These are phyloP conservation scores for Mycocentrospora acerina DNA, from an alignment of 2,329 filamentous ascomycete genomes.

Conservation along the genomic window DNA sequence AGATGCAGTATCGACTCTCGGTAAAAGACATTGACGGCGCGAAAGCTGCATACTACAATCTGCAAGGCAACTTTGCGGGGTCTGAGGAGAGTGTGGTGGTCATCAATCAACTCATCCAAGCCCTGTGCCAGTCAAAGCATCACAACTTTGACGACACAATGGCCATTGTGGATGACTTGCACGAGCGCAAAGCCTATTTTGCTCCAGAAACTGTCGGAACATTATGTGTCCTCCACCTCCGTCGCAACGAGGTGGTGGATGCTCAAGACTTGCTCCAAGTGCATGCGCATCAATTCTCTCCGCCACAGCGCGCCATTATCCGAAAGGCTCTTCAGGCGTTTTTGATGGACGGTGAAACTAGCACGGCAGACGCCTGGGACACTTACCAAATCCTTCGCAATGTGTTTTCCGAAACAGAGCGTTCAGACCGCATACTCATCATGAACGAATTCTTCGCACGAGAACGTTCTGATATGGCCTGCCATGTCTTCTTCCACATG, in stretches of 20 bases:
- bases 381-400: constrained; percentile 60
- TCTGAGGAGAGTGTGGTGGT: constrained; percentile 62
- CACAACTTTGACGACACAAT: constrained; percentile 71
- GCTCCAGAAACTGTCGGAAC: constrained; percentile 73
- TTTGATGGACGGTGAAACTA: constrained; percentile 66
- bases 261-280: constrained; percentile 80
- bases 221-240: constrained; percentile 72
- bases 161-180: constrained; percentile 70
- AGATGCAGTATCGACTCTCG: constrained; percentile 74
- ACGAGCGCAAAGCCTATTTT: constrained; percentile 67
- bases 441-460: constrained; percentile 83
- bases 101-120: constrained; percentile 71
- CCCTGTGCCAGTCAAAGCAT: constrained; percentile 62
- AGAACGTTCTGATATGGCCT: constrained; percentile 78
- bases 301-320: constrained; percentile 67
- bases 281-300: constrained; percentile 69
- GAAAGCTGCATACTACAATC: constrained; percentile 62
- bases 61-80: constrained; percentile 59
- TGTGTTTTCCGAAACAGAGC: constrained; percentile 64
- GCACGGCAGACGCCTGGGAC: constrained; percentile 64
- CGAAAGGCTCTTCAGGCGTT: constrained; percentile 67
- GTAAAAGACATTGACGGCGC: constrained; percentile 72
- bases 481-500: constrained; percentile 90
- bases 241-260: constrained; percentile 74
- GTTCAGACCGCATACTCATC: constrained; percentile 65